Evolutionary conservation across 495 filamentous ascomycete genomes (phyloP), one percentile per base, ranked within the genome.

Genomic region (Penicillium goetzii): DNA sequence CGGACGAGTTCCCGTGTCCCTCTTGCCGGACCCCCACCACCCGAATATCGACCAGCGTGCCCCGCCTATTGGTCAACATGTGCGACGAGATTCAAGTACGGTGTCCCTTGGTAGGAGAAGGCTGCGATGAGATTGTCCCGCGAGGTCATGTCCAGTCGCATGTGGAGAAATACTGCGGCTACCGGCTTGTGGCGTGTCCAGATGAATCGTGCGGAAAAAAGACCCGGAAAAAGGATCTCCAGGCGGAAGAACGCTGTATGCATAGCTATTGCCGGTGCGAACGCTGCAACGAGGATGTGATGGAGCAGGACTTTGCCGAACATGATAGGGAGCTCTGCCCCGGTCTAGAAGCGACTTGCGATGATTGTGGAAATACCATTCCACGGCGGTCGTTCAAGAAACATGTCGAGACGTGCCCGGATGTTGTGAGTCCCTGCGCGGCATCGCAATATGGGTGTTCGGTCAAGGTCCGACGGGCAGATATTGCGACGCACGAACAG

Each of bases 11-110:
- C 60, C 76, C 72, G 56, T 83, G 81, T 70, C 81, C 81, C 47
- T 76, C 72, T 25, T 83, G 81, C 69, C 80, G 81, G 25, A 72
- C 75, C 41, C 76, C 74, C 60, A 74, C 78, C 21, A 63, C 56
- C 26, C 72, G 71, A 17, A 63, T 78, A 50, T 79, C 74, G 50
- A 71, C 69, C 43, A 79, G 72, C 57, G 80, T 84, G 11, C 81
- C 85, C 59, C 81, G 81, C 64, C 73, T 88, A n/a, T 63, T 89
- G 59, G 72, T 77, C 62, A 83, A 83, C 49, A 86, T 96, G 79
- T 86, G 93, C 45, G 90, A 95, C 67, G 90, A 89, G 59, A 82
- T 97, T 23, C 70, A 80, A 36, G 92, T 92, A 62, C 83, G 82
- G 59, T 96, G 92, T 73, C 90, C 91, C 0, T 87, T 88, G 49